Conservation (phyloP, 192 early-diverging fungal genomes). For the Rhizophagus clarus region DNA sequence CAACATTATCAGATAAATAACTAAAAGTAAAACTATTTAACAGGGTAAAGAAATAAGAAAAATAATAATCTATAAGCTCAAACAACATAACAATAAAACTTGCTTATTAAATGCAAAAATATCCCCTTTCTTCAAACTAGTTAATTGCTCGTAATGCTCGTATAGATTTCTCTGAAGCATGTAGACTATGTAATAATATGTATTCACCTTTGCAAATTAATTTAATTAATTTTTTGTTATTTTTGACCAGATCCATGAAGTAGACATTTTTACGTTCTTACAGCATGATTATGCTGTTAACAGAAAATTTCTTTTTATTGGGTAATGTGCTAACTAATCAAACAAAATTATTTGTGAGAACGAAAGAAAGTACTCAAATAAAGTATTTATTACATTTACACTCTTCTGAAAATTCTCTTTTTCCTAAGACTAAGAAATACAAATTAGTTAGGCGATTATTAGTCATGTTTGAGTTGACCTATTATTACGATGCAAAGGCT, state of each 20-base stretch:
- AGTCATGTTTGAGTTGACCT: too few species aligned
- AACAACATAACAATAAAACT: background rate
- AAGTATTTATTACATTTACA: background rate
- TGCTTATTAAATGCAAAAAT: slow-evolving; percentile 26
- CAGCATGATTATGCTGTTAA: background rate
- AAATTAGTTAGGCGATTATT: background rate
- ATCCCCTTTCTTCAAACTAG: background rate
- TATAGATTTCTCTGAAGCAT: slow-evolving; percentile 27
- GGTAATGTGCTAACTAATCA: slow-evolving; percentile 16
- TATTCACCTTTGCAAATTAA: slow-evolving; percentile 19
- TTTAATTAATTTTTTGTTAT: slow-evolving; percentile 17
- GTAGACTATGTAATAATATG: background rate
- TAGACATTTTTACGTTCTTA: slow-evolving; percentile 27
- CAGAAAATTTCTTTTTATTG: slow-evolving; percentile 6
- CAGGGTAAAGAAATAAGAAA: background rate
- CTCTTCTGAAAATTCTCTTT: background rate
- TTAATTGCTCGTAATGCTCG: slow-evolving; percentile 18
- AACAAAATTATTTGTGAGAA: slow-evolving; percentile 7
- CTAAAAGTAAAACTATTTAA: slow-evolving; percentile 1
- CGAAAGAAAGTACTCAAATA: background rate
- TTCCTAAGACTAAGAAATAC: background rate
- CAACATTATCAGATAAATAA: background rate
- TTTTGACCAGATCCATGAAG: slow-evolving; percentile 35
- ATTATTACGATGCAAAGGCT: too few species aligned
- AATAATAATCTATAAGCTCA: background rate